phyloP scores from a whole-genome alignment of 371 early-diverging fungal genomes.

The Haplosporangium sp. region DNA sequence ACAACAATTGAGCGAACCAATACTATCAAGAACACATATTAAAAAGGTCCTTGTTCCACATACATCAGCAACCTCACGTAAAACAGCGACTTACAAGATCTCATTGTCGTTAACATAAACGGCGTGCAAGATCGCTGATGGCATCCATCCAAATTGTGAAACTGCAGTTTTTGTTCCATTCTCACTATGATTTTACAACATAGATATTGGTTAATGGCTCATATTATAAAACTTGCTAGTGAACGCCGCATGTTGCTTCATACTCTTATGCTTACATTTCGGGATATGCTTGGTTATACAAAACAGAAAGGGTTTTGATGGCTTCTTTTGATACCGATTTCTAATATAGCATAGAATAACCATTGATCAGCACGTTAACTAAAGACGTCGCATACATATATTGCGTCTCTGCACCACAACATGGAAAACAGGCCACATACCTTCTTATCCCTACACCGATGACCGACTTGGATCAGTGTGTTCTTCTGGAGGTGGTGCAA shows the following conservation, averaged over 20 bases:
- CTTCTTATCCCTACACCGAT: constrained; percentile 92
- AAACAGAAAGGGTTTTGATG: constrained; percentile 72
- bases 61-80: neutral
- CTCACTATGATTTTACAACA: constrained; percentile 22
- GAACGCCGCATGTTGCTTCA: too few relatives aligned
- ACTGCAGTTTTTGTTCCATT: constrained; percentile 30
- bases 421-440: constrained; percentile 33
- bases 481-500: constrained; percentile 65
- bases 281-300: constrained; percentile 77
- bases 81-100: constrained; percentile 62
- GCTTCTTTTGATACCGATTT: constrained; percentile 77
- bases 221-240: too few relatives aligned
- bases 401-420: too few relatives aligned
- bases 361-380: neutral
- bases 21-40: neutral
- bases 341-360: constrained; percentile 35
- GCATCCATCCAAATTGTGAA: constrained; percentile 84
- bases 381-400: neutral
- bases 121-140: constrained; percentile 76
- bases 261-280: constrained; percentile 62
- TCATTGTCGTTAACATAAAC: constrained; percentile 87
- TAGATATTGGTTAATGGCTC: neutral
- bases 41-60: neutral
- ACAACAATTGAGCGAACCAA: neutral
- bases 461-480: constrained; percentile 72